Evolutionary conservation across 1,284 basidiomycete genomes (phyloP).

Genomic region (Inonotus hispidus): DNA sequence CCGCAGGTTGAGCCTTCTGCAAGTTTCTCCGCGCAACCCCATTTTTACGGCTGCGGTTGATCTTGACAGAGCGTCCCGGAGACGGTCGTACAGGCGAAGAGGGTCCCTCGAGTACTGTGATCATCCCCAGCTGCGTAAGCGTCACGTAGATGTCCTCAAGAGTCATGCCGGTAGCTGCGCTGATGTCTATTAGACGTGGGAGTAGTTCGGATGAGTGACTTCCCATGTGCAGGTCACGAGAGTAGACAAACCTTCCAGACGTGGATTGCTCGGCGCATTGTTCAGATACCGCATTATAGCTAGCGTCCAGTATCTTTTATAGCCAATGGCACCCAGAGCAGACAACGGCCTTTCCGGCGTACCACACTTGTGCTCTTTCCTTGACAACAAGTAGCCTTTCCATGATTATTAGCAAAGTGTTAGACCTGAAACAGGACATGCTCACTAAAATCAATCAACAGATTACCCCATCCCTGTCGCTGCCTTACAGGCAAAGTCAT

Average conservation of each 20-base stretch:
- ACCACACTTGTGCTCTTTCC: conserved; percentile 85
- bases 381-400: conserved; percentile 90
- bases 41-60: conserved; percentile 63
- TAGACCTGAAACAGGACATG: conserved; percentile 21
- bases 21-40: conserved; percentile 57
- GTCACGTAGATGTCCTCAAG: conserved; percentile 82
- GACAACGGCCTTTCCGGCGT: conserved; percentile 94
- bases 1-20: conserved; percentile 51
- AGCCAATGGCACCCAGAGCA: conserved; percentile 84
- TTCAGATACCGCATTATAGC: conserved; percentile 82
- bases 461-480: conserved; percentile 90
- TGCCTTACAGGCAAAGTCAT: conserved; percentile 98
- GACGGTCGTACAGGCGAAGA: conserved; percentile 50
- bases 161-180: conserved; percentile 85
- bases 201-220: conserved; percentile 10
- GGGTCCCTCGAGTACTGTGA: conserved; percentile 50
- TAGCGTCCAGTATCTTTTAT: conserved; percentile 94
- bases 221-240: conserved; percentile 10
- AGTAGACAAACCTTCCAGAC: conserved; percentile 66
- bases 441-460: conserved; percentile 96
- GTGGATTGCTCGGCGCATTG: conserved; percentile 52
- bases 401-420: conserved; percentile 6
- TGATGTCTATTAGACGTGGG: conserved; percentile 67
- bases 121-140: conserved; percentile 76
- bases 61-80: conserved; percentile 71